Conservation (phyloP, 805 yeast species). For the Geotrichum ghanense region DNA sequence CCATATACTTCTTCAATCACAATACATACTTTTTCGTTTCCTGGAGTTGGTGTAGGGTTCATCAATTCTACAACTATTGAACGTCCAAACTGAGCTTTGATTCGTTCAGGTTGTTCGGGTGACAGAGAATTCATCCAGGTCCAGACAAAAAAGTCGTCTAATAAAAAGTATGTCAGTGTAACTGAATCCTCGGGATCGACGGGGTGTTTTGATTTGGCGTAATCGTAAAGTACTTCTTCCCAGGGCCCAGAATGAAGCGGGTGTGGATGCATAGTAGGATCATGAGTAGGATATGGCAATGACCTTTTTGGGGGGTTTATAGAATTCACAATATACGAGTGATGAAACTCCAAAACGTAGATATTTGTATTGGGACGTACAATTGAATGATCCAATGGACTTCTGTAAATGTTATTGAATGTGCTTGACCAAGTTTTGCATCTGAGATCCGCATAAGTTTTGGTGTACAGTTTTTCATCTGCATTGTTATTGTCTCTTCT, state of each 20-base stretch:
- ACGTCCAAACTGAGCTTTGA: slow-evolving; percentile 66
- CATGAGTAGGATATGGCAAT: slow-evolving; percentile 16
- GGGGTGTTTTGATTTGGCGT: background rate
- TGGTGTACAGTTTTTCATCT: background rate
- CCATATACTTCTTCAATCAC: background rate
- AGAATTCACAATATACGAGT: background rate
- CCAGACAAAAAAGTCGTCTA: slow-evolving; percentile 87
- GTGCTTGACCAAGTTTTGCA: slow-evolving; percentile 20
- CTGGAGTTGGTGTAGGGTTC: background rate
- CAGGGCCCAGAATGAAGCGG: background rate
- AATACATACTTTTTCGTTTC: background rate
- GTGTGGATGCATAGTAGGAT: background rate
- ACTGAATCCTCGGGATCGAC: background rate
- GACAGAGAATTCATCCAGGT: slow-evolving; percentile 76
- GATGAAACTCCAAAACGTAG: background rate
- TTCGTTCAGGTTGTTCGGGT: slow-evolving; percentile 54
- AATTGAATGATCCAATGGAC: slow-evolving; percentile 11
- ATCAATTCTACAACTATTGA: slow-evolving; percentile 71
- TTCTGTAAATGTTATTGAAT: slow-evolving; percentile 10
- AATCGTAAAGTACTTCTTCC: background rate
- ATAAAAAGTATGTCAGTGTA: slow-evolving; percentile 45
- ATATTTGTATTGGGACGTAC: slow-evolving; percentile 7
- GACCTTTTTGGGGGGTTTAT: slow-evolving; percentile 12
- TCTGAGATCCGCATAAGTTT: slow-evolving; percentile 5
- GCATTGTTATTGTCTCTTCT: background rate